phyloP scores from a whole-genome alignment of 768 basidiomycete species.

The Holtermannia corniformis region DNA sequence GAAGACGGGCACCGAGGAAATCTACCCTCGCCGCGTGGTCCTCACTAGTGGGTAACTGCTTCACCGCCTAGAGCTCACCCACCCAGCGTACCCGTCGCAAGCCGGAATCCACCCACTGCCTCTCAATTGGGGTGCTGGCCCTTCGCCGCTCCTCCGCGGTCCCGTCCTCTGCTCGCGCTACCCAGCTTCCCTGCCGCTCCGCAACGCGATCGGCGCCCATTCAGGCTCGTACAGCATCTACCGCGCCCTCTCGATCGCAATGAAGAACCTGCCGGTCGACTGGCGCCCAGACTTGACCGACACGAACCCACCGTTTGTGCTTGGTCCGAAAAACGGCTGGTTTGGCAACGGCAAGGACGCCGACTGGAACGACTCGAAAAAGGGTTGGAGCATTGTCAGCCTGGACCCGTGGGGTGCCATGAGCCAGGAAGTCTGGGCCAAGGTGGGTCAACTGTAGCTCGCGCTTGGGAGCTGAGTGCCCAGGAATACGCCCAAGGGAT shows the following conservation, averaged over 20 bases:
- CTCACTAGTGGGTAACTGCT: constrained; percentile 59
- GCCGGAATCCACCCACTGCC: constrained; percentile 73
- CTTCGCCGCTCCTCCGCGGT: constrained; percentile 49
- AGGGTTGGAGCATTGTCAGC: constrained; percentile 72
- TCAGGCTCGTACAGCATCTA: constrained; percentile 92
- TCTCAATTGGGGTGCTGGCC: constrained; percentile 66
- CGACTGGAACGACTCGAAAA: constrained; percentile 15
- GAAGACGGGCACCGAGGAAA: constrained; percentile 10
- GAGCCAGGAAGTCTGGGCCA: constrained; percentile 46
- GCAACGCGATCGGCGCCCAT: constrained; percentile 91
- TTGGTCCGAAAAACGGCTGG: constrained; percentile 73
- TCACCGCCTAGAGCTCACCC: constrained; percentile 1
- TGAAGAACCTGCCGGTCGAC: constrained; percentile 44
- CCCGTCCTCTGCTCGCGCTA: constrained; percentile 84
- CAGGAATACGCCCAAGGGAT: constrained; percentile 48
- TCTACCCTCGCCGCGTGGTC: constrained; percentile 75
- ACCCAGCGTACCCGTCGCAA: constrained; percentile 75
- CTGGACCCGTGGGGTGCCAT: constrained; percentile 93
- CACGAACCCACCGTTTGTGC: constrained; percentile 58
- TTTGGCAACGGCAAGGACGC: constrained; percentile 31
- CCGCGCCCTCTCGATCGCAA: constrained; percentile 81
- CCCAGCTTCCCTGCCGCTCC: constrained; percentile 52
- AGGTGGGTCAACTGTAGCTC: constrained; percentile 12
- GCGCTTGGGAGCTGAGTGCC: not conserved
- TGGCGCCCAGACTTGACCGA: constrained; percentile 38